Conservation (phyloP, 2,329 filamentous ascomycete species). For the Myriosclerotinia scirpicola region DNA sequence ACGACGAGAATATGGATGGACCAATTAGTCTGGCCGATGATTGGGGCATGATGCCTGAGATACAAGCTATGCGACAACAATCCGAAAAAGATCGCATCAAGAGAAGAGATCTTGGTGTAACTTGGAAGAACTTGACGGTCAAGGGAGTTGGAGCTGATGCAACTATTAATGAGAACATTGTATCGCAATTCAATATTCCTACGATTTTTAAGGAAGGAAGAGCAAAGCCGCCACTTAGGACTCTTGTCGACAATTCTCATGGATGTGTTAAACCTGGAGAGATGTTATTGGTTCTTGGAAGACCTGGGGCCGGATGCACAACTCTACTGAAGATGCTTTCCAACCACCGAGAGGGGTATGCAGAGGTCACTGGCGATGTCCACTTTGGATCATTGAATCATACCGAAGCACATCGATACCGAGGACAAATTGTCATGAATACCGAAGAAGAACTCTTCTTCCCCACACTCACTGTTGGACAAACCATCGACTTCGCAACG, state of each 20-base stretch:
- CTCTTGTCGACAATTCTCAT: conserved; percentile 63
- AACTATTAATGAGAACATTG: conserved; percentile 37
- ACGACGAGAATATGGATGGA: conserved; percentile 28
- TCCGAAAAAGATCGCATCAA: conserved; percentile 34
- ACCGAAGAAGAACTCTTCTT: conserved; percentile 54
- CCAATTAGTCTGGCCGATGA: conserved; percentile 31
- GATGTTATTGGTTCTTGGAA: conserved; percentile 68
- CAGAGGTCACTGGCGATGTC: conserved; percentile 58
- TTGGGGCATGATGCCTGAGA: conserved; percentile 38
- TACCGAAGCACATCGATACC: conserved; percentile 48
- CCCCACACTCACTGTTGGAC: conserved; percentile 50
- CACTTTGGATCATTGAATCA: conserved; percentile 51
- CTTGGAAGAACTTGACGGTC: conserved; percentile 38
- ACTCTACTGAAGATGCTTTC: conserved; percentile 69
- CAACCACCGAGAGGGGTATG: conserved; percentile 62
- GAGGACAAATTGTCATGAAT: conserved; percentile 58
- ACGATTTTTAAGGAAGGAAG: conserved; percentile 46
- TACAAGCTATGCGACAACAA: conserved; percentile 31
- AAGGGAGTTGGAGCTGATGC: conserved; percentile 39
- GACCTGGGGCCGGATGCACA: conserved; percentile 69
- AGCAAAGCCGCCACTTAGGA: conserved; percentile 61
- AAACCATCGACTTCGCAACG: conserved; percentile 56
- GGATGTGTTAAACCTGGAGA: conserved; percentile 72
- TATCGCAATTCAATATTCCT: conserved; percentile 35
- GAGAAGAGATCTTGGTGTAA: conserved; percentile 41